These are phyloP conservation scores for Paramecium pentaurelia DNA, from an alignment of 73 alveolate species.

Conservation along the genomic window DNA sequence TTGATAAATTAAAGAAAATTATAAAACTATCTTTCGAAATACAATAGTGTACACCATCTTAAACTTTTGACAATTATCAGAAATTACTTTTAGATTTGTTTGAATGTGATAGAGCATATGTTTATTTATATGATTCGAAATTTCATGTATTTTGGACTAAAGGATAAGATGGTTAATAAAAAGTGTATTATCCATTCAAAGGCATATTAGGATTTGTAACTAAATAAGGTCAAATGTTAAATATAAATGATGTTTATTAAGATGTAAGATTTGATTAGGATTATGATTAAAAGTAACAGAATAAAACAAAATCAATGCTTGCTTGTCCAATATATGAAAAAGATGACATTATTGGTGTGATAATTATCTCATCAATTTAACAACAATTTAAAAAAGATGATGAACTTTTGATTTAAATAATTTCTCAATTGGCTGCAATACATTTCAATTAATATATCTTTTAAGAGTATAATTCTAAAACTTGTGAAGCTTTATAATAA, in stretches of 20 bases:
- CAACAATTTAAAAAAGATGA: background rate
- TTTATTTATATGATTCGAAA: background rate
- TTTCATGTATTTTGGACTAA: background rate
- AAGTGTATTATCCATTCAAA: background rate
- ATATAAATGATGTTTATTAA: constrained; percentile 19
- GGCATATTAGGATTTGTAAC: background rate
- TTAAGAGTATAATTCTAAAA: background rate
- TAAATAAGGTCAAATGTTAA: background rate
- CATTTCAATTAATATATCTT: background rate
- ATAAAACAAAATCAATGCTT: background rate
- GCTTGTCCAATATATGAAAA: background rate
- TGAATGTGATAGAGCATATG: constrained; percentile 3
- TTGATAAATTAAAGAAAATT: background rate
- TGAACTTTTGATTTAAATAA: background rate
- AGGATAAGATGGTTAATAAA: background rate
- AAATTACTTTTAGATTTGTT: background rate
- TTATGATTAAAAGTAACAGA: background rate
- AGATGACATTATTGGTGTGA: background rate
- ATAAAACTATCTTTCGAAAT: background rate
- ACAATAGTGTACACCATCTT: background rate
- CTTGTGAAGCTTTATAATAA: background rate
- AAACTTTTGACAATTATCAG: background rate
- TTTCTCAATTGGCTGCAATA: background rate
- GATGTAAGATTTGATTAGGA: constrained; percentile 30
- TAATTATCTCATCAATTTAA: background rate